Percentiles rank a stretch among this genome's conserved stretches.
These are phyloP conservation scores for Seminavis robusta DNA, from an alignment of 108 stramenopile species.

Conservation along the genomic window DNA sequence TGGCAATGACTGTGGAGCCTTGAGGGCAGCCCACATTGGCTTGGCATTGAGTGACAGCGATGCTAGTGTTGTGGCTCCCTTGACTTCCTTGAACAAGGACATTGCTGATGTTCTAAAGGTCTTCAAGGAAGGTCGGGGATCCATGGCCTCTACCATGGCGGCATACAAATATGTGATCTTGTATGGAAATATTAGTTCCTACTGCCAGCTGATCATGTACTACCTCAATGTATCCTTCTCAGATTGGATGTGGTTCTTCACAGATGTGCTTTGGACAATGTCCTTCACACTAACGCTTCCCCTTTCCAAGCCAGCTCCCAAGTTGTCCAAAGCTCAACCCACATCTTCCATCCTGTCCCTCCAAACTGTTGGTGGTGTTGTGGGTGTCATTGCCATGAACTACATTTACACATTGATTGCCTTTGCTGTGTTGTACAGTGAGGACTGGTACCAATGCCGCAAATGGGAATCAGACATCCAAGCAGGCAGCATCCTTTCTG, in stretches of 20 bases:
- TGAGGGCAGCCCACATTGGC: slow-evolving; percentile 56
- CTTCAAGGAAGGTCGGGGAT: slow-evolving; percentile 51
- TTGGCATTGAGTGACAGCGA: slow-evolving; percentile 62
- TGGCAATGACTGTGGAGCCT: slow-evolving; percentile 61
- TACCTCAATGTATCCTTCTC: slow-evolving; percentile 41
- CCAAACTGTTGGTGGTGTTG: slow-evolving; percentile 36
- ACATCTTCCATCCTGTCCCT: slow-evolving; percentile 57
- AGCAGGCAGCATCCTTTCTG: slow-evolving; percentile 18
- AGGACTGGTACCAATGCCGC: slow-evolving; percentile 58
- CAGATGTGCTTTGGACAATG: slow-evolving; percentile 54
- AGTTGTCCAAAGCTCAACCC: slow-evolving; percentile 41
- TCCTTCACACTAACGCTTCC: slow-evolving; percentile 51
- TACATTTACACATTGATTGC: slow-evolving; percentile 36
- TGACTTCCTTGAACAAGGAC: slow-evolving; percentile 54
- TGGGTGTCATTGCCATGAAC: slow-evolving; percentile 55
- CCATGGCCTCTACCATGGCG: slow-evolving; percentile 48
- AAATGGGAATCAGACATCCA: slow-evolving; percentile 45
- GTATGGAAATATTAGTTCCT: slow-evolving; percentile 58
- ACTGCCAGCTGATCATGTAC: slow-evolving; percentile 43
- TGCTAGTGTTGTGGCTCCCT: slow-evolving; percentile 55
- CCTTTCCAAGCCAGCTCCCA: slow-evolving; percentile 34
- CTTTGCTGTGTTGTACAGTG: slow-evolving; percentile 24
- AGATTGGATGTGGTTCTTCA: slow-evolving; percentile 53
- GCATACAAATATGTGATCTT: slow-evolving; percentile 65
- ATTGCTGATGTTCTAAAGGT: slow-evolving; percentile 52